These are phyloP conservation scores for Saprolegnia diclina DNA, from an alignment of 352 stramenopile species.

Conservation along the genomic window DNA sequence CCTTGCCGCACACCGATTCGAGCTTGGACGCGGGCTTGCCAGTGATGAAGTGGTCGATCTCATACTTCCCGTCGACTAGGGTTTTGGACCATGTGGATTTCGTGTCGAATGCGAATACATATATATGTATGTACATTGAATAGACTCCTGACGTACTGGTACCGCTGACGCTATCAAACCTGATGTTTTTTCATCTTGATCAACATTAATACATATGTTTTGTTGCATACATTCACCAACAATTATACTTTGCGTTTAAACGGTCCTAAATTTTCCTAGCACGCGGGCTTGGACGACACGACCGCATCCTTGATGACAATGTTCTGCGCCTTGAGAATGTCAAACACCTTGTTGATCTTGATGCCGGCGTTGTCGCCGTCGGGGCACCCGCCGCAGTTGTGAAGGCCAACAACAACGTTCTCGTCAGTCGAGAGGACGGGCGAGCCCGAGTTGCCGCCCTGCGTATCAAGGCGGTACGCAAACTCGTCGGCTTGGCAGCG, in stretches of 20 bases:
- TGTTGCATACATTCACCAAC: too few species aligned
- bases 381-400: slow-evolving; percentile 65
- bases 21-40: not conserved
- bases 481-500: slow-evolving; percentile 48
- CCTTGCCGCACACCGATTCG: slow-evolving; percentile 32
- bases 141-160: too few species aligned
- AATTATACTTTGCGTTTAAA: too few species aligned
- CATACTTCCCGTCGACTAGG: not conserved
- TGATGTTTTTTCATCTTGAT: too few species aligned
- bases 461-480: slow-evolving; percentile 62
- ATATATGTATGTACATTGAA: too few species aligned
- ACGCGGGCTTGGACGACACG: not conserved
- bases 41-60: slow-evolving; percentile 2
- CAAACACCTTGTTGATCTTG: slow-evolving; percentile 60
- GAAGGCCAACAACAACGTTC: slow-evolving; percentile 58
- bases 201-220: too few species aligned
- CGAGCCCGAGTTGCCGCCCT: slow-evolving; percentile 62
- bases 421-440: slow-evolving; percentile 51
- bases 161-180: too few species aligned
- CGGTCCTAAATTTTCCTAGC: not conserved
- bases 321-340: slow-evolving; percentile 39
- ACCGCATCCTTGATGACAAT: slow-evolving; percentile 41
- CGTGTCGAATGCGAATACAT: too few species aligned
- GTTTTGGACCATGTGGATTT: not conserved
- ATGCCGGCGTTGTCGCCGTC: slow-evolving; percentile 55